Evolutionary conservation across 1,284 basidiomycete species (phyloP).

Genomic region (Trichosporon asahii): DNA sequence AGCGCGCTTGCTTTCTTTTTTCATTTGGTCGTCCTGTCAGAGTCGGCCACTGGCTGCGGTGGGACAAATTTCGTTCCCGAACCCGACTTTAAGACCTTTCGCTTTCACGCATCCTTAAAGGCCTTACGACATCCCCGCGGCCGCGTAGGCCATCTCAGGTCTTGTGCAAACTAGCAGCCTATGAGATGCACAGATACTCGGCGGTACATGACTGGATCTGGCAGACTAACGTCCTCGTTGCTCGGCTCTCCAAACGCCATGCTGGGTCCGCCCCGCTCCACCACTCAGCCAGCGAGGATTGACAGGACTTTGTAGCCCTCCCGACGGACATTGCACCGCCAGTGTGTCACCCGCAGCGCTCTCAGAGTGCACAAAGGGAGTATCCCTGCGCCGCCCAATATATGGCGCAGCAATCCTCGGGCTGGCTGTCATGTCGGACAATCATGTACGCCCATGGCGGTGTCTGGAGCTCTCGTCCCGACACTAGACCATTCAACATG

Average conservation of each 20-base stretch:
- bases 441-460: not conserved
- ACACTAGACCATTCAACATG: not conserved
- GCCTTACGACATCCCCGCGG: constrained; percentile 1
- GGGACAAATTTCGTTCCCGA: not conserved
- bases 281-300: not conserved
- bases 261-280: not conserved
- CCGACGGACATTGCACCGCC: not conserved
- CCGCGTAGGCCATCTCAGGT: not conserved
- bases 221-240: not conserved
- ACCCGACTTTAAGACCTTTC: not conserved
- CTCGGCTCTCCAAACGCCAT: not conserved
- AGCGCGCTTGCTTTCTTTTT: constrained; percentile 3
- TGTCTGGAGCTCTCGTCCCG: not conserved
- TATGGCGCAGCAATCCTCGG: not conserved
- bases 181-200: not conserved
- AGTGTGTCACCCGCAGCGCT: not conserved
- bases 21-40: not conserved
- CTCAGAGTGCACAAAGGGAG: not conserved
- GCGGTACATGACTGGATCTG: not conserved
- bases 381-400: not conserved
- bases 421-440: not conserved
- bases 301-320: not conserved
- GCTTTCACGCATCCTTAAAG: not conserved
- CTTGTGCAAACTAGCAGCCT: not conserved
- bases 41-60: not conserved